Conservation (phyloP, 768 basidiomycete species). For the Kwoniella bestiolae region DNA sequence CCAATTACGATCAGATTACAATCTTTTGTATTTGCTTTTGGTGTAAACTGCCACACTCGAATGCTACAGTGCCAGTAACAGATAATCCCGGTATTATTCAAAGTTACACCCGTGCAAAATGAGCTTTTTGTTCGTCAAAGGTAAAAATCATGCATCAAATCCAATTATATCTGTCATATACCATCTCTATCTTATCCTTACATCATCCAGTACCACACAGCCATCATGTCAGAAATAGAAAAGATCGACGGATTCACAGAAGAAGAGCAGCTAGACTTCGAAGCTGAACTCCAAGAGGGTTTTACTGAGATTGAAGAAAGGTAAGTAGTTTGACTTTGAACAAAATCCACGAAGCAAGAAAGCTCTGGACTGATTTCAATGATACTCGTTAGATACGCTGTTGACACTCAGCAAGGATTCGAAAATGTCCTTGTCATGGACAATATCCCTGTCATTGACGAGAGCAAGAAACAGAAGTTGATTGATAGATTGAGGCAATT, state of each 20-base stretch:
- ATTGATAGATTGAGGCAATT: conserved; percentile 79
- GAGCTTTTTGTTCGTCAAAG: too few relatives aligned
- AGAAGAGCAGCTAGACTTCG: conserved; percentile 47
- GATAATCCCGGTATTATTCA: too few relatives aligned
- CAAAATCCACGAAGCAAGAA: too few relatives aligned
- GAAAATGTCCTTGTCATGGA: conserved; percentile 93
- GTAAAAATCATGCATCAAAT: too few relatives aligned
- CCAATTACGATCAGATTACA: too few relatives aligned
- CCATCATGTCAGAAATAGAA: conserved; percentile 20
- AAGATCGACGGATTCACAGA: conserved; percentile 31
- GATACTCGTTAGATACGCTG: conserved; percentile 69
- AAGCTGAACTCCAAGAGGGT: conserved; percentile 49
- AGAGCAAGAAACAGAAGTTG: conserved; percentile 79
- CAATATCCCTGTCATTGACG: conserved; percentile 87
- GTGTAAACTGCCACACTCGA: too few relatives aligned
- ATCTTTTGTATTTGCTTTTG: too few relatives aligned
- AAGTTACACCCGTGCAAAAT: too few relatives aligned
- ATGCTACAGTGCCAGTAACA: too few relatives aligned
- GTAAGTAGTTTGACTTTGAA: too few relatives aligned
- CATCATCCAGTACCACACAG: not conserved
- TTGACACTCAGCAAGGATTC: conserved; percentile 80
- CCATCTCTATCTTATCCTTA: not conserved
- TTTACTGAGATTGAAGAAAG: conserved; percentile 50
- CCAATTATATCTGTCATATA: too few relatives aligned
- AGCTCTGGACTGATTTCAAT: not conserved